Evolutionary conservation across 352 stramenopile genomes (phyloP).

Genomic region (Globisporangium takayamanum): DNA sequence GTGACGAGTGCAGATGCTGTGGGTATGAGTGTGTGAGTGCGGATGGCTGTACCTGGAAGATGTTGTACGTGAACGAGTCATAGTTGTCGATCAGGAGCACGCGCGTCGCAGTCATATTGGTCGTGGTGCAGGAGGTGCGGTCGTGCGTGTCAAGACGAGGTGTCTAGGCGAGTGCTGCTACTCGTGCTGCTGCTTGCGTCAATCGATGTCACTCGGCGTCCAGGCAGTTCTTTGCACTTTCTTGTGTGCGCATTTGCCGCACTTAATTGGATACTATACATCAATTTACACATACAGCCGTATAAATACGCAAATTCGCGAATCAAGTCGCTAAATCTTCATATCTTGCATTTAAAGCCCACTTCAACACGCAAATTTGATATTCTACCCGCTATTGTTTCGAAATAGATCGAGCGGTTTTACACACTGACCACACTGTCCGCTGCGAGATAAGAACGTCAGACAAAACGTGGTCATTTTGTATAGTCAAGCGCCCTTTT

Average conservation of each 20-base stretch:
- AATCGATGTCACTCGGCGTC: not conserved
- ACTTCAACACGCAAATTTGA: no score
- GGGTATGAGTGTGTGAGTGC: not conserved
- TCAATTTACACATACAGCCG: not conserved
- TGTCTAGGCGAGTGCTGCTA: no score
- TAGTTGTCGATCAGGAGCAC: conserved; percentile 89
- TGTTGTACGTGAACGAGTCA: conserved; percentile 90
- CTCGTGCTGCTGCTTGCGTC: not conserved
- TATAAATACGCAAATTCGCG: not conserved
- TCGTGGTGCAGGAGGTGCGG: not conserved
- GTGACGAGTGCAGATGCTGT: no score
- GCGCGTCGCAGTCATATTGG: conserved; percentile 36
- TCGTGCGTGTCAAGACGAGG: not conserved
- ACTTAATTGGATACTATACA: not conserved
- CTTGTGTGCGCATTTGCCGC: conserved; percentile 8
- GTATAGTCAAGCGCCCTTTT: no score
- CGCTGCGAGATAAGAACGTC: no score
- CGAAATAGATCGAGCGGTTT: no score
- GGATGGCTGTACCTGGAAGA: conserved; percentile 56
- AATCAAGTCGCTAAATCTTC: no score
- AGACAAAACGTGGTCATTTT: no score
- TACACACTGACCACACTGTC: no score
- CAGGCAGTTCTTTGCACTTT: conserved; percentile 12
- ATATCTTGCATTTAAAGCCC: no score
- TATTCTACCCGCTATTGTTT: no score